phyloP scores from a whole-genome alignment of 192 early-diverging fungal genomes.

The Coemansia sp. region DNA sequence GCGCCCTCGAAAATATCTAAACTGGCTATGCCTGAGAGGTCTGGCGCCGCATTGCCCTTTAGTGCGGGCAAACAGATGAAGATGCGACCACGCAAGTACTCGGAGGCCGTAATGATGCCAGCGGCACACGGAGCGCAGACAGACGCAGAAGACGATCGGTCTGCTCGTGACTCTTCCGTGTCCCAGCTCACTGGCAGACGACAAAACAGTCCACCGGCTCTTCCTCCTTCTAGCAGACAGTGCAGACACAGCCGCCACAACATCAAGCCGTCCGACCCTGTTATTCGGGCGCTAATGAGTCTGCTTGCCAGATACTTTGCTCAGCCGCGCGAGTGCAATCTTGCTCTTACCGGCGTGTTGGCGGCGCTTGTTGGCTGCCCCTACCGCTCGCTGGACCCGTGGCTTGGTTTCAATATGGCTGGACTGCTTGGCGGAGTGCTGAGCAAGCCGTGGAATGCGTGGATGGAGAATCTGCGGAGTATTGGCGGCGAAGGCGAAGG shows the following conservation, averaged over 20 bases:
- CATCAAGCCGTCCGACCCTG: conserved; percentile 61
- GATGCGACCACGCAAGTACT: conserved; percentile 54
- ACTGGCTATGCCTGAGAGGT: neutral
- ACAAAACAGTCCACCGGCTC: neutral
- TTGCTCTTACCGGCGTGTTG: conserved; percentile 89
- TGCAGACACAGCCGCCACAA: conserved; percentile 33
- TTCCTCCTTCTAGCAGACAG: neutral
- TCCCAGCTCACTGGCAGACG: neutral
- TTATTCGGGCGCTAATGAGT: conserved; percentile 67
- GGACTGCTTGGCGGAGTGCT: conserved; percentile 43
- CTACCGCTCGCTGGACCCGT: conserved; percentile 64
- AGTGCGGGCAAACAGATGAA: conserved; percentile 25
- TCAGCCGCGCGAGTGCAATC: conserved; percentile 83
- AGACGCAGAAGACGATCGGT: neutral
- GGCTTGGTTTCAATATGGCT: conserved; percentile 64
- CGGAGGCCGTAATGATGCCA: conserved; percentile 35
- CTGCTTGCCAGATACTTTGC: conserved; percentile 79
- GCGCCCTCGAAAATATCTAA: neutral
- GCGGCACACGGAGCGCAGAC: neutral
- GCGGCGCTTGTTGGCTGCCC: conserved; percentile 80
- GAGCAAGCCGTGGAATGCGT: conserved; percentile 45
- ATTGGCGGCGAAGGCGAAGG: conserved; percentile 31
- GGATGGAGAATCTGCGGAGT: conserved; percentile 54
- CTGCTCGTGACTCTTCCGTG: neutral
- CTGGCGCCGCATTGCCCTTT: conserved; percentile 12